These are phyloP conservation scores for Lachancea waltii DNA, from an alignment of 805 yeast genomes.

Conservation along the genomic window DNA sequence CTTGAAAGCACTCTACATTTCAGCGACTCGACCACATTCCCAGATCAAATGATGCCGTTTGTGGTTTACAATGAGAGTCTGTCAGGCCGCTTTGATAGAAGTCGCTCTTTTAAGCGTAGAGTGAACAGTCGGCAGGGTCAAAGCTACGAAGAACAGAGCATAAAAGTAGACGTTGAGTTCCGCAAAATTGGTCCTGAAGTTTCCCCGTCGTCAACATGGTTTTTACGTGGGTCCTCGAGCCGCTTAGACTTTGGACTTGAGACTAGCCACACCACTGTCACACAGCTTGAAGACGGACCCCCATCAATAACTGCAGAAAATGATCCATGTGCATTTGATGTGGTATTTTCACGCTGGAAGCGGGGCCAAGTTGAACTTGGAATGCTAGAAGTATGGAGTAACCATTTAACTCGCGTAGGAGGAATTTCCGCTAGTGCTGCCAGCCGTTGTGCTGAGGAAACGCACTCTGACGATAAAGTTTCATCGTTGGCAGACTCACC, in stretches of 20 bases:
- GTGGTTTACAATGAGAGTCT: slow-evolving; percentile 9
- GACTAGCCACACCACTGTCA: no score
- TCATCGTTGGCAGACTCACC: no score
- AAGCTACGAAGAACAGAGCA: slow-evolving; percentile 1
- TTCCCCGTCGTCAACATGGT: slow-evolving; percentile 10
- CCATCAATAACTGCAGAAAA: neutral
- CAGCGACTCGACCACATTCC: slow-evolving; percentile 8
- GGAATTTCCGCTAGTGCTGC: no score
- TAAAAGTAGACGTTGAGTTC: slow-evolving; percentile 5
- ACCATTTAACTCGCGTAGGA: slow-evolving; percentile 10
- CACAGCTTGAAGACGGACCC: no score
- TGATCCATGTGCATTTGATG: slow-evolving; percentile 2
- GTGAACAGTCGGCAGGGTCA: neutral
- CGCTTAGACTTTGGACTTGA: slow-evolving; percentile 1
- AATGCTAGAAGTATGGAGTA: slow-evolving; percentile 32
- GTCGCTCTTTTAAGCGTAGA: slow-evolving; percentile 2
- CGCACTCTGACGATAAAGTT: no score
- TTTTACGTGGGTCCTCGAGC: slow-evolving; percentile 5
- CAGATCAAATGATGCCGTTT: slow-evolving; percentile 13
- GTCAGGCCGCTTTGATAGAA: slow-evolving; percentile 7
- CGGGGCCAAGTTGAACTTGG: slow-evolving; percentile 24
- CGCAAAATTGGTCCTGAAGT: slow-evolving; percentile 7
- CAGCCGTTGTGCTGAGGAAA: no score
- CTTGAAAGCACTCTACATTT: slow-evolving; percentile 10
- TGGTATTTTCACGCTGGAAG: slow-evolving; percentile 10